Evolutionary conservation across 1,284 basidiomycete genomes (phyloP).

Genomic region (Fistulina hepatica): DNA sequence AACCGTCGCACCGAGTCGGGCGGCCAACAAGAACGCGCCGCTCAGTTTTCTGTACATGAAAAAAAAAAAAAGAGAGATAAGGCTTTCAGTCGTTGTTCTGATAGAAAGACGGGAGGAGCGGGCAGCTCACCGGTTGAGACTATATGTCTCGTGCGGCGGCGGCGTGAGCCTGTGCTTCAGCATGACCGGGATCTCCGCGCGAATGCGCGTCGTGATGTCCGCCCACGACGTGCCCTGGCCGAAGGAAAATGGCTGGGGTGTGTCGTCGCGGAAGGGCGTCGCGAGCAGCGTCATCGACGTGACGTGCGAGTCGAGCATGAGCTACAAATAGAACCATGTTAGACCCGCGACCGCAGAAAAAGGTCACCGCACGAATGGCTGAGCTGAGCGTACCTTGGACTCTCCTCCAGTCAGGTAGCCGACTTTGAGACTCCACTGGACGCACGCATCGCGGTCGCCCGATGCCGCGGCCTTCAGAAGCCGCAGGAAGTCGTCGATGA

Average conservation of each 20-base stretch:
- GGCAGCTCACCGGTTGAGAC: conserved; percentile 66
- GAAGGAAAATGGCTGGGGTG: conserved; percentile 63
- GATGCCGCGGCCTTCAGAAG: conserved; percentile 71
- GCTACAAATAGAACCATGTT: conserved; percentile 28
- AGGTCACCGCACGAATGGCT: no score
- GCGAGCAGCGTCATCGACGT: conserved; percentile 77
- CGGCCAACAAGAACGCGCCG: conserved; percentile 87
- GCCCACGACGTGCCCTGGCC: conserved; percentile 54
- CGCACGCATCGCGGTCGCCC: conserved; percentile 62
- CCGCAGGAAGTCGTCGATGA: conserved; percentile 72
- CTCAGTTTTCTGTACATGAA: conserved; percentile 66
- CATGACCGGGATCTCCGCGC: conserved; percentile 85
- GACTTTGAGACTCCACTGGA: conserved; percentile 65
- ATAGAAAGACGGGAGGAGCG: conserved; percentile 2
- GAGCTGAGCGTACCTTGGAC: conserved; percentile 41
- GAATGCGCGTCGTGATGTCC: conserved; percentile 63
- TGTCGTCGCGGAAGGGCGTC: conserved; percentile 61
- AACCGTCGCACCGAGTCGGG: conserved; percentile 68
- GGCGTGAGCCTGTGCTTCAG: conserved; percentile 82
- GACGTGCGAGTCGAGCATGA: conserved; percentile 85
- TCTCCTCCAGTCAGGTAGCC: conserved; percentile 91
- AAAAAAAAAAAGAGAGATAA: conserved; percentile 1
- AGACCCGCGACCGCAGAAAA: background rate
- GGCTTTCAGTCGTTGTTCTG: conserved; percentile 1
- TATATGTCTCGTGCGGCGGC: conserved; percentile 91